Evolutionary conservation across 75 land plant genomes (phyloP).

Genomic region (Ceratopteris richardii): DNA sequence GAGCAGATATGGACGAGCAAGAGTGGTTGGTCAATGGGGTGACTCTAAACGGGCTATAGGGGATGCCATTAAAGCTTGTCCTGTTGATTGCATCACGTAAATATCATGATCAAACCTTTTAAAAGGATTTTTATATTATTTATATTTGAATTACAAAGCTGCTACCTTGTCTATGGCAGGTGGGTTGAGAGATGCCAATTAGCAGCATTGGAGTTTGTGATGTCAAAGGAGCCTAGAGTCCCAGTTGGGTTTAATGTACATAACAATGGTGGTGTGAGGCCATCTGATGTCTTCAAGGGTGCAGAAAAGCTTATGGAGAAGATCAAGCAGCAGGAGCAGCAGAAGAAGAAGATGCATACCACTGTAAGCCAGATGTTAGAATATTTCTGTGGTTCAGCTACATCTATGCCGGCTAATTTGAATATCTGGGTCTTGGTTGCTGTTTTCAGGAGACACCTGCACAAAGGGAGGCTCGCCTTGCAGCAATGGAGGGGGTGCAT

Average conservation of each 20-base stretch:
- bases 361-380: not conserved
- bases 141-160: not conserved
- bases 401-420: not conserved
- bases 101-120: not conserved
- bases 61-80: conserved; percentile 79
- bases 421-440: not conserved
- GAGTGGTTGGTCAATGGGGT: conserved; percentile 91
- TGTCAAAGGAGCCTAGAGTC: conserved; percentile 94
- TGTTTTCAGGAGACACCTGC: conserved; percentile 39
- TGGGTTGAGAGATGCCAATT: conserved; percentile 66
- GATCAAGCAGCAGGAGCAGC: conserved; percentile 13
- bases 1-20: conserved; percentile 72
- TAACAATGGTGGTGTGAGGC: conserved; percentile 46
- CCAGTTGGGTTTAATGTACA: conserved; percentile 47
- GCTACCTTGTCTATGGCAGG: conserved; percentile 33
- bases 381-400: not conserved
- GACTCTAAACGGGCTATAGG: conserved; percentile 61
- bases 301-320: conserved; percentile 54
- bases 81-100: conserved; percentile 97
- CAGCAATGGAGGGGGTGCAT: conserved; percentile 69
- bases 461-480: conserved; percentile 48
- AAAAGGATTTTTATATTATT: not conserved
- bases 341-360: too few relatives aligned
- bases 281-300: conserved; percentile 59
- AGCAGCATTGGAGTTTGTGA: conserved; percentile 79